Percentiles rank a stretch among this genome's conserved stretches.
Evolutionary conservation across 148 eudicot species (phyloP).

Genomic region (Linanthus parryae): DNA sequence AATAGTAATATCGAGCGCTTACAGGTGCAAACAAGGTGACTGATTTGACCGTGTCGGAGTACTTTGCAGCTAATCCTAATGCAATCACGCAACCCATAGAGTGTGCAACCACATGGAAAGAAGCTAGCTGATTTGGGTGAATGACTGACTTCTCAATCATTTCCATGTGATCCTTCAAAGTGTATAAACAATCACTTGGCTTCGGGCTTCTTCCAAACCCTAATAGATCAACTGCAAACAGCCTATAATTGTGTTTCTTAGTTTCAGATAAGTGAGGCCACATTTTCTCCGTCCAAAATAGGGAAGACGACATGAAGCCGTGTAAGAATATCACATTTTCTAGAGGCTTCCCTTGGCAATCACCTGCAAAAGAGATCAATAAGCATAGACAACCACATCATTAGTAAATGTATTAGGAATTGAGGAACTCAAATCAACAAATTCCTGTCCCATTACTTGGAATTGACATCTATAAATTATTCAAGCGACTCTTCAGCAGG

Average conservation of each 20-base stretch:
- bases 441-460: too few relatives aligned
- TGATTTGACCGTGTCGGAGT: slow-evolving; percentile 43
- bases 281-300: slow-evolving; percentile 56
- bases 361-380: slow-evolving; percentile 8
- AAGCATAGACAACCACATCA: too few relatives aligned
- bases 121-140: slow-evolving; percentile 22
- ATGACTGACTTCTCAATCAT: slow-evolving; percentile 64
- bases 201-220: slow-evolving; percentile 90
- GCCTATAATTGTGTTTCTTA: slow-evolving; percentile 29
- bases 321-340: slow-evolving; percentile 77
- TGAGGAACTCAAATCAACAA: too few relatives aligned
- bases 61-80: slow-evolving; percentile 62
- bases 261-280: slow-evolving; percentile 33
- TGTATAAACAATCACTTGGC: slow-evolving; percentile 56
- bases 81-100: slow-evolving; percentile 84
- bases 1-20: too few relatives aligned
- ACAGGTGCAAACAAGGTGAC: slow-evolving; percentile 73
- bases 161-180: slow-evolving; percentile 51
- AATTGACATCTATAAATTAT: too few relatives aligned
- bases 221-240: slow-evolving; percentile 59
- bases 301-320: slow-evolving; percentile 74
- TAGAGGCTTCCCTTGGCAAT: slow-evolving; percentile 8
- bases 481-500: too few relatives aligned
- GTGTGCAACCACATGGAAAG: slow-evolving; percentile 78
- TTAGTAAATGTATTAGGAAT: too few relatives aligned